Conservation (phyloP, 371 early-diverging fungal genomes). For the Mycotypha africana region DNA sequence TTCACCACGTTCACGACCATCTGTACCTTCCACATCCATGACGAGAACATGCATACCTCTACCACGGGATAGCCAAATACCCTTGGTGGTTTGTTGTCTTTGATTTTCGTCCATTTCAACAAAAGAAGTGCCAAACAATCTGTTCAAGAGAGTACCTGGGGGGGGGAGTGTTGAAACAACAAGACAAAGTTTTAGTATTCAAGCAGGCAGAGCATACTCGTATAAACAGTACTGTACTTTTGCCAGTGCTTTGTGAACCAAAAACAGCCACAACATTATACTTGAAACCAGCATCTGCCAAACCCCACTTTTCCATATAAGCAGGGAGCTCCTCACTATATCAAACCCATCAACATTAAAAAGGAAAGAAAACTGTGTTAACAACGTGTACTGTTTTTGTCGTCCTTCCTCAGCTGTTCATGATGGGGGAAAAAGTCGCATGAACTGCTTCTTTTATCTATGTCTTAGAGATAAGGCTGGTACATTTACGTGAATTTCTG, state of each 20-base stretch:
- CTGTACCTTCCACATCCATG: slow-evolving; percentile 98
- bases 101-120: slow-evolving; percentile 88
- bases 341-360: neutral
- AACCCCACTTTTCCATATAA: slow-evolving; percentile 82
- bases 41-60: slow-evolving; percentile 81
- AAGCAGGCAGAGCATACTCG: too few species aligned
- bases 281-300: slow-evolving; percentile 85
- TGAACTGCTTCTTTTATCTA: neutral
- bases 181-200: too few species aligned
- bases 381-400: neutral
- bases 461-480: too few species aligned
- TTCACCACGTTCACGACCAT: slow-evolving; percentile 97
- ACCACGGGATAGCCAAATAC: slow-evolving; percentile 93
- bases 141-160: slow-evolving; percentile 90
- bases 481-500: slow-evolving; percentile 77
- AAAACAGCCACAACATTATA: slow-evolving; percentile 97
- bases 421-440: too few species aligned
- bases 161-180: neutral
- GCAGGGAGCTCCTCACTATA: slow-evolving; percentile 57
- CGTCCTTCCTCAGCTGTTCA: too few species aligned
- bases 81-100: slow-evolving; percentile 93
- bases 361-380: neutral
- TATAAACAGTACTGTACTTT: slow-evolving; percentile 68
- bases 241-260: slow-evolving; percentile 98
- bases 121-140: slow-evolving; percentile 90